These are phyloP conservation scores for Puccinia sorghi DNA, from an alignment of 1,284 basidiomycete genomes.

Conservation along the genomic window DNA sequence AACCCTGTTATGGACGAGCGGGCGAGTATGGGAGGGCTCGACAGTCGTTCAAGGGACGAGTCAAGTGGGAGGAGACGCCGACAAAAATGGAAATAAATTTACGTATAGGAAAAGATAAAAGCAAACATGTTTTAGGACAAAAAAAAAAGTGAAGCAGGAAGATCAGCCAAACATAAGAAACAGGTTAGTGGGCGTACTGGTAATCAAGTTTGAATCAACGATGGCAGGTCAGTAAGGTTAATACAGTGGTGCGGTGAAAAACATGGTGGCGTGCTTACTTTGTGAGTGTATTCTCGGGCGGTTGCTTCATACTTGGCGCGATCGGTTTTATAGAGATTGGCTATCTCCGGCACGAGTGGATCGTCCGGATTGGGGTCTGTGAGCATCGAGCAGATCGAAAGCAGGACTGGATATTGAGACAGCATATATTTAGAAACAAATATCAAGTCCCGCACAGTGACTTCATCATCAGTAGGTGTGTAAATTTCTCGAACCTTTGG, in stretches of 20 bases:
- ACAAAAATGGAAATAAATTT: not conserved
- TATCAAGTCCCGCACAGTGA: not conserved
- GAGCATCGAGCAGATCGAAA: conserved; percentile 95
- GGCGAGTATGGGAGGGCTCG: not conserved
- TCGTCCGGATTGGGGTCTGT: conserved; percentile 97
- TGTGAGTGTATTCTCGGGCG: conserved; percentile 68
- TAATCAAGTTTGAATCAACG: not conserved
- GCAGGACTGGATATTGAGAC: conserved; percentile 66
- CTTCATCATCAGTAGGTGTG: no score
- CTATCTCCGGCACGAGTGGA: conserved; percentile 67
- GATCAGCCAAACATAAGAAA: not conserved
- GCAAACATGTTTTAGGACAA: conserved; percentile 14
- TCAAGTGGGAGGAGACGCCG: not conserved
- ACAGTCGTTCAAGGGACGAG: no score
- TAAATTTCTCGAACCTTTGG: conserved; percentile 75
- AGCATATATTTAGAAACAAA: not conserved
- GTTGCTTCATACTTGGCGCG: conserved; percentile 89
- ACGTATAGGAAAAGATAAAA: conserved; percentile 13
- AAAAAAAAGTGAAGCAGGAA: not conserved
- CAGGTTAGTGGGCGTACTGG: conserved; percentile 10
- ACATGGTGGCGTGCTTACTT: conserved; percentile 17
- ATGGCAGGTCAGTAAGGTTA: not conserved
- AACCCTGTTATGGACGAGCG: no score
- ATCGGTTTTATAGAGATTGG: conserved; percentile 93
- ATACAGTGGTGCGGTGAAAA: not conserved